Conservation (phyloP, 345 rosid species). For the Gossypium turneri region DNA sequence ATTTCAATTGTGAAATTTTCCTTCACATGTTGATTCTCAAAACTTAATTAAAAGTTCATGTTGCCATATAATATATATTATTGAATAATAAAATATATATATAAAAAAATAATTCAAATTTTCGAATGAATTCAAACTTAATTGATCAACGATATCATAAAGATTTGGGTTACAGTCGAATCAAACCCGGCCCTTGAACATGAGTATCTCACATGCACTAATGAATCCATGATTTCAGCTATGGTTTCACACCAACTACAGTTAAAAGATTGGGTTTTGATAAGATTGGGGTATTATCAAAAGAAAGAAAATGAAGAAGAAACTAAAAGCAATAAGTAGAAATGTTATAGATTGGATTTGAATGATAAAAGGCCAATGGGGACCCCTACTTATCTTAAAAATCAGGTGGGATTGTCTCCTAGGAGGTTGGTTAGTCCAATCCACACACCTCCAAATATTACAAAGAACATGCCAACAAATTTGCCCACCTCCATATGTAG, state of each 20-base stretch:
- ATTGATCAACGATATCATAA: too few species aligned
- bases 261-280: conserved; percentile 32
- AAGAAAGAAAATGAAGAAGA: neutral
- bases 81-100: neutral
- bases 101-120: neutral
- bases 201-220: neutral
- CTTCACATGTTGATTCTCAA: too few species aligned
- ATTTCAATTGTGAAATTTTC: too few species aligned
- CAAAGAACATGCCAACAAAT: conserved; percentile 10
- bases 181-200: neutral
- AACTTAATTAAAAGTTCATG: too few species aligned
- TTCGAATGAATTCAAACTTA: too few species aligned
- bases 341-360: neutral
- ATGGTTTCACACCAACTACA: conserved; percentile 24
- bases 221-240: conserved; percentile 4
- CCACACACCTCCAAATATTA: conserved; percentile 7
- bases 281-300: conserved; percentile 23
- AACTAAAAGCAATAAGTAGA: conserved; percentile 11
- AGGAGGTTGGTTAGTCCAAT: conserved; percentile 40
- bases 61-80: neutral
- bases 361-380: conserved; percentile 8
- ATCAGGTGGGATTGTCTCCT: conserved; percentile 41
- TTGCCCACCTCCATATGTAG: neutral
- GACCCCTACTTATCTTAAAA: conserved; percentile 24
- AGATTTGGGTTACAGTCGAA: neutral